Percentiles rank a stretch among this genome's conserved stretches.
Conservation (phyloP, 805 yeast species). For the Metschnikowia baotianmanensis region DNA sequence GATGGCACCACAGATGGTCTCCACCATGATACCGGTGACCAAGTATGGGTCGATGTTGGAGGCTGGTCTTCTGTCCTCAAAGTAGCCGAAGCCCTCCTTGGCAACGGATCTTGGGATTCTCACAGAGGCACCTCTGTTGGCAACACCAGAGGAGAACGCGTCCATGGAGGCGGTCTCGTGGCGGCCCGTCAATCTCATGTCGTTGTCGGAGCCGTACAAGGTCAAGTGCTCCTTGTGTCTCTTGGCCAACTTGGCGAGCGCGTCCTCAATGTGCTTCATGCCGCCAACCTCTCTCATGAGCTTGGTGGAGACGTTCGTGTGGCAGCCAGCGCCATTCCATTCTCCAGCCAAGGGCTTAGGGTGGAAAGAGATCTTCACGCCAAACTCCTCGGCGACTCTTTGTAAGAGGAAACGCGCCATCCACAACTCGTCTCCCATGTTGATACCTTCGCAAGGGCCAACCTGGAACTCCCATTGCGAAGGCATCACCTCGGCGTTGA, state of each 20-base stretch:
- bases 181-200: conserved; percentile 92
- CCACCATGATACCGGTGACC: conserved; percentile 97
- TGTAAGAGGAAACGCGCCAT: conserved; percentile 88
- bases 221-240: conserved; percentile 97
- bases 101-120: conserved; percentile 99
- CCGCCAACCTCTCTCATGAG: conserved; percentile 94
- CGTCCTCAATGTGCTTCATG: conserved; percentile 89
- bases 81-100: conserved; percentile 96
- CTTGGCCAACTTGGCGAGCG: conserved; percentile 88
- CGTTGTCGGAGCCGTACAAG: conserved; percentile 94
- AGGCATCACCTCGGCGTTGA: conserved; percentile 99
- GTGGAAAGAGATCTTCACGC: conserved; percentile 97
- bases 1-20: conserved; percentile 92
- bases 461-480: conserved; percentile 99
- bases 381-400: conserved; percentile 98
- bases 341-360: conserved; percentile 99
- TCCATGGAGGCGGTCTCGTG: conserved; percentile 97
- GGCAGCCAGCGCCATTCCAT: conserved; percentile 99
- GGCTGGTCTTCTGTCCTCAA: conserved; percentile 99
- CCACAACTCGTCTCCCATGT: conserved; percentile 98
- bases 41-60: conserved; percentile 98
- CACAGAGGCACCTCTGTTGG: conserved; percentile 98
- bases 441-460: conserved; percentile 94
- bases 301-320: conserved; percentile 95
- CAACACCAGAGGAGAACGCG: conserved; percentile 92